These are phyloP conservation scores for Calocybe gambosa DNA, from an alignment of 1,284 basidiomycete species.

Conservation along the genomic window DNA sequence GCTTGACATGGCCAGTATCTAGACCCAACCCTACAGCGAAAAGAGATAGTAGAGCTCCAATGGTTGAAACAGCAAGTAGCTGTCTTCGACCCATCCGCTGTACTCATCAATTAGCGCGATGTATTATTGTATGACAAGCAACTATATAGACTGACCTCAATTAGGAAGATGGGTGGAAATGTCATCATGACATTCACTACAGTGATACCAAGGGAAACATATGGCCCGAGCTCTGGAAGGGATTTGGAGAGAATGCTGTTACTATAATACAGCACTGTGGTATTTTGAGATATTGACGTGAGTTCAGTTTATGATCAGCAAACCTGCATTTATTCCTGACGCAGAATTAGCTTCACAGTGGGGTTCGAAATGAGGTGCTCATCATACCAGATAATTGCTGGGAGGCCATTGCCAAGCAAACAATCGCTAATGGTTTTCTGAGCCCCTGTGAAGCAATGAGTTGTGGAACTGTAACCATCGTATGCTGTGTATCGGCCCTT, in stretches of 20 bases:
- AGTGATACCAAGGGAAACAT: slow-evolving; percentile 73
- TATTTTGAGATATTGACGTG: slow-evolving; percentile 13
- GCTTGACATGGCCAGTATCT: slow-evolving; percentile 47
- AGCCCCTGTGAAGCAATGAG: slow-evolving; percentile 52
- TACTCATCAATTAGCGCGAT: slow-evolving; percentile 1
- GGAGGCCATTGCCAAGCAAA: slow-evolving; percentile 67
- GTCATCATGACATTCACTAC: slow-evolving; percentile 71
- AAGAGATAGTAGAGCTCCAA: slow-evolving; percentile 63
- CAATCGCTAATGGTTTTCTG: slow-evolving; percentile 61
- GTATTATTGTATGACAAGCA: neutral
- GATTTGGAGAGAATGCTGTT: slow-evolving; percentile 79
- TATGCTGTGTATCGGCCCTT: slow-evolving; percentile 22
- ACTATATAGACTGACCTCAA: slow-evolving; percentile 56
- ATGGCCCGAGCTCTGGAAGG: slow-evolving; percentile 71
- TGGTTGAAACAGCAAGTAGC: slow-evolving; percentile 50
- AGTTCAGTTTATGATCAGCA: slow-evolving; percentile 3
- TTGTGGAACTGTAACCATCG: slow-evolving; percentile 45
- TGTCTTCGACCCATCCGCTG: slow-evolving; percentile 62
- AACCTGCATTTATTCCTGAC: slow-evolving; percentile 40
- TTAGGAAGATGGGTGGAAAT: slow-evolving; percentile 73
- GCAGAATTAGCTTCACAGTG: slow-evolving; percentile 6
- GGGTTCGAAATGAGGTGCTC: neutral
- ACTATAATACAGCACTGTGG: slow-evolving; percentile 77
- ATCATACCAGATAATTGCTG: slow-evolving; percentile 73
- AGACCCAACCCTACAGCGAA: slow-evolving; percentile 69